Percentiles rank a stretch among this genome's conserved stretches.
phyloP scores from a whole-genome alignment of 257 asterid species.

The Thymus quinquecostatus region DNA sequence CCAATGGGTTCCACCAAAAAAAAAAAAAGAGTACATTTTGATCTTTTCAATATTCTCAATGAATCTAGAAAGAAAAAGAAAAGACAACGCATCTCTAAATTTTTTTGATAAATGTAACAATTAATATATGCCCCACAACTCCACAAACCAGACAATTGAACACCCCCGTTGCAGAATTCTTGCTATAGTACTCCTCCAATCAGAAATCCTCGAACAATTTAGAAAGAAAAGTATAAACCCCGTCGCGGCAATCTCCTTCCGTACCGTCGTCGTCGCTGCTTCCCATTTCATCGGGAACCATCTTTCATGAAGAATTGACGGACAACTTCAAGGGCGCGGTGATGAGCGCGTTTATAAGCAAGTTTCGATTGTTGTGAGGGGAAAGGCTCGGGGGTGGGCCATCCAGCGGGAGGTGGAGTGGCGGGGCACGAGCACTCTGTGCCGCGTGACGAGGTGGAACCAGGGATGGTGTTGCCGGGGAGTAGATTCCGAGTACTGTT shows the following conservation, averaged over 20 bases:
- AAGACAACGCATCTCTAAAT: no score
- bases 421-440: conserved; percentile 65
- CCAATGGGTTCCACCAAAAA: no score
- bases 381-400: conserved; percentile 28
- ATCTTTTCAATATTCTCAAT: conserved; percentile 45
- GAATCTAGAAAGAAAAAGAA: no score
- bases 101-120: no score
- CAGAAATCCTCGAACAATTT: conserved; percentile 53
- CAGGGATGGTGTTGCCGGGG: conserved; percentile 21
- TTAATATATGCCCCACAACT: conserved; percentile 36
- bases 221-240: conserved; percentile 43
- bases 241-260: conserved; percentile 34
- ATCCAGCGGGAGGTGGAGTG: conserved; percentile 39
- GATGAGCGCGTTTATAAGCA: conserved; percentile 43
- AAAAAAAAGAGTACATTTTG: no score
- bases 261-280: conserved; percentile 36
- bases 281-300: conserved; percentile 36
- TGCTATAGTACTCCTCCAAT: conserved; percentile 58
- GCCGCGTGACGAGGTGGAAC: conserved; percentile 37
- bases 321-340: conserved; percentile 45
- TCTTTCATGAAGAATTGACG: conserved; percentile 36
- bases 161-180: conserved; percentile 53
- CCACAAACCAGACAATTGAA: conserved; percentile 78
- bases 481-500: not conserved
- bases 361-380: conserved; percentile 40